These are phyloP conservation scores for Trichoderma sp. DNA, from an alignment of 2,329 filamentous ascomycete genomes.

Conservation along the genomic window DNA sequence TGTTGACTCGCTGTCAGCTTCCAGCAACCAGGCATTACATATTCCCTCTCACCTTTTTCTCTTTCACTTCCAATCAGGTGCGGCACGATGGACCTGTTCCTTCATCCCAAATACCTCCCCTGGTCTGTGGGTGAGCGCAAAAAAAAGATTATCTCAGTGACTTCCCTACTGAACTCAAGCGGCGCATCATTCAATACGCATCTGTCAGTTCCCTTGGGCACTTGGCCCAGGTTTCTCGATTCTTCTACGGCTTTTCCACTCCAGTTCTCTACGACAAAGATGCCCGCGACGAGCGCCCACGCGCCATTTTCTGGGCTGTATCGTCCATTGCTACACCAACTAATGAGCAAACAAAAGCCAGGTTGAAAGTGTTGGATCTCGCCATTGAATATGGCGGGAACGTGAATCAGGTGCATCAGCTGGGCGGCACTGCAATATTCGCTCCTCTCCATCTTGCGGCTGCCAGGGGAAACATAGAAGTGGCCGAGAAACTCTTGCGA, in stretches of 20 bases:
- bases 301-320: not conserved
- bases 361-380: not conserved
- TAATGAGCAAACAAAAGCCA: no score
- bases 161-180: not conserved
- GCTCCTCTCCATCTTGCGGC: not conserved
- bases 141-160: not conserved
- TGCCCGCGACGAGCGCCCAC: not conserved
- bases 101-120: not conserved
- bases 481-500: not conserved
- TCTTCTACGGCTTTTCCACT: not conserved
- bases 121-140: not conserved
- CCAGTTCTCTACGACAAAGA: not conserved
- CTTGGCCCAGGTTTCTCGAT: not conserved
- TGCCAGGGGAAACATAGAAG: not conserved
- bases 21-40: not conserved
- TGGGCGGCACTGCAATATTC: fast-evolving
- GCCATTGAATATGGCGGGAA: not conserved
- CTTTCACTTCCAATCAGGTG: not conserved
- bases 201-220: not conserved
- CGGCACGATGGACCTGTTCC: not conserved
- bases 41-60: not conserved
- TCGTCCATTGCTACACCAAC: not conserved
- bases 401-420: not conserved
- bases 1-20: not conserved
- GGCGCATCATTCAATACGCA: not conserved